Base-by-base conservation (phyloP, 2,329 filamentous ascomycete species). In the Phialophora expanda region DNA sequence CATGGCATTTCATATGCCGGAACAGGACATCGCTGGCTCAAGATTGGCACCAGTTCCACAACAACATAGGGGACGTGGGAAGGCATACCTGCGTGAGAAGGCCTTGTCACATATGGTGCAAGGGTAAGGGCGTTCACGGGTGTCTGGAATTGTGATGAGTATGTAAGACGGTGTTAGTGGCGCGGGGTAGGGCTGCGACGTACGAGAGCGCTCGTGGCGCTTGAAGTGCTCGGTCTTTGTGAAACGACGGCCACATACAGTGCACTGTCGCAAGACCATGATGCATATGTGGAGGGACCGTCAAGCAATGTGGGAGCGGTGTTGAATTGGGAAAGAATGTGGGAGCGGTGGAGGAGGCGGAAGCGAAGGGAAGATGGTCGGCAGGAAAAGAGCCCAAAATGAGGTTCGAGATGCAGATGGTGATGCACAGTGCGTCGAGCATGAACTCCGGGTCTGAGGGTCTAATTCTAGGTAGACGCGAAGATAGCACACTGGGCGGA, bases 141-240 rank as follows among this genome's bases (percentile, higher is more conserved):
- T 85, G 73, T 85, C 83, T 85, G 65, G 4, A 48, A 51, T 41
- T 41, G 58, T 46, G 41, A 41, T 38, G 24, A 38, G 24, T 30
- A 20, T 61, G 64, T 77, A 59, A 77, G 57, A 48, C n/a, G 74
- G 70, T 32, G 14, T 26, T 56, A 30, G 38, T 20, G 44, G 38
- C 22, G 44, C 48, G 32, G 64, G 58, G 55, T 57, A 30, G 46
- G 32, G 59, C 67, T 62, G 62, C 61, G 34, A 77, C 82, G 72
- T 76, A 85, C 83, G 83, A 64, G 83, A 85, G 72, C 83, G 79
- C 72, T 85, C 82, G 74, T 85, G 83, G 50, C 83, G 79, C 73
- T 84, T 84, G 71, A 83, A 81, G 74, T 85, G 83, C 72, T 85
- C 83, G 32, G 81, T 83, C 75, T 85, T 85, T 67, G 82, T 84